Evolutionary conservation across 495 filamentous ascomycete genomes (phyloP).

Genomic region (Tuber indicum): DNA sequence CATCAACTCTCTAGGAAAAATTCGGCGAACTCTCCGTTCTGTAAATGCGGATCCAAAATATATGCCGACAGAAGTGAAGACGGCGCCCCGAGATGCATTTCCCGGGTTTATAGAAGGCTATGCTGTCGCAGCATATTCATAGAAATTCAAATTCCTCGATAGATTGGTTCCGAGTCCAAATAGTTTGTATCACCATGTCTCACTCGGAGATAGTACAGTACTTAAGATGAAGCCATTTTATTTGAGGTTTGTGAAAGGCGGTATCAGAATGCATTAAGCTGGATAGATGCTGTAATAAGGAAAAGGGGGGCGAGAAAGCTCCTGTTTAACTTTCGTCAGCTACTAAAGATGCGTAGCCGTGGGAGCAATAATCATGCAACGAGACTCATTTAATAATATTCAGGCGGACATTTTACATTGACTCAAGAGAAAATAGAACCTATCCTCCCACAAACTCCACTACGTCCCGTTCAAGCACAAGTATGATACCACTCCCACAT

Average conservation of each 20-base stretch:
- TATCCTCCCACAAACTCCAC: neutral
- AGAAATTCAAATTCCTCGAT: neutral
- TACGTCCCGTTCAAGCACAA: neutral
- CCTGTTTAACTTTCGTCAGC: neutral
- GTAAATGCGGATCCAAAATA: constrained; percentile 49
- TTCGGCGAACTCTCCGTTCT: constrained; percentile 92
- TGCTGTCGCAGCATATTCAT: neutral
- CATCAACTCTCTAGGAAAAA: constrained; percentile 64
- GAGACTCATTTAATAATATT: neutral
- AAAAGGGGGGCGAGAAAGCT: neutral
- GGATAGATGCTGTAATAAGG: neutral
- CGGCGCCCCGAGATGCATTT: neutral
- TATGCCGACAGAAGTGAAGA: neutral
- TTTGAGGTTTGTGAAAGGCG: neutral
- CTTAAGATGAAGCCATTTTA: neutral
- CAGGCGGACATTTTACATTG: neutral
- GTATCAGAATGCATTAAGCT: neutral
- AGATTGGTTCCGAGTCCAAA: neutral
- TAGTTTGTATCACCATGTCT: neutral
- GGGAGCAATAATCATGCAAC: neutral
- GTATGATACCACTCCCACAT: neutral
- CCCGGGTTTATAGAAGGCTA: neutral
- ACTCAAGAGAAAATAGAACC: neutral
- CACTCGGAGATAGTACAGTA: neutral
- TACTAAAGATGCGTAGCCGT: neutral